A percentile compares a stretch with the other conserved stretches of the same genome.
These are phyloP conservation scores for Hortaea werneckii DNA, from an alignment of 2,329 filamentous ascomycete species.

Conservation along the genomic window DNA sequence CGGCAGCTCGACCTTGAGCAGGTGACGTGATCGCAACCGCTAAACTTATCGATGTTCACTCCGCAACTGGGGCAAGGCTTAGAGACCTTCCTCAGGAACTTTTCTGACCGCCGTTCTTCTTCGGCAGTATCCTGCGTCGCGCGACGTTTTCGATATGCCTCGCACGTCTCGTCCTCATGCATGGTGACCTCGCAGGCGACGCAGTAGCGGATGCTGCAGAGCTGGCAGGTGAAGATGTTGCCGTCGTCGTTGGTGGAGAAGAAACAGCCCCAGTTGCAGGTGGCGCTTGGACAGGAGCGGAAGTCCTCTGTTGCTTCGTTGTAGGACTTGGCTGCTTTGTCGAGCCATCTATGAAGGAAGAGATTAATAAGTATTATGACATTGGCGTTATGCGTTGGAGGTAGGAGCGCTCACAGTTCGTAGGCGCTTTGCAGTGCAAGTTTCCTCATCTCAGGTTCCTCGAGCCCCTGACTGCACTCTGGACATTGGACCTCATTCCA, in stretches of 20 bases:
- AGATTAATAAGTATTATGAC: too few relatives aligned
- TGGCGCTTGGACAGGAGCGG: constrained; percentile 3
- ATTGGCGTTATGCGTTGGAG: too few relatives aligned
- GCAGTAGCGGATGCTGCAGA: constrained; percentile 12
- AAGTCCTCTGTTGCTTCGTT: constrained; percentile 2
- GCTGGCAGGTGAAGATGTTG: constrained; percentile 14
- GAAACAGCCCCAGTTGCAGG: constrained; percentile 10
- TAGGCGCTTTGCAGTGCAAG: constrained; percentile 4
- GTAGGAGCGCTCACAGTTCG: background rate
- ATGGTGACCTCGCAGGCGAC: constrained; percentile 11
- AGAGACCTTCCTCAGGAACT: constrained; percentile 3
- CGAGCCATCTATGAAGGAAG: constrained; percentile 6
- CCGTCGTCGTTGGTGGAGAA: constrained; percentile 8
- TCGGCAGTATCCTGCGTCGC: background rate
- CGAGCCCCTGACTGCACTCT: constrained; percentile 9
- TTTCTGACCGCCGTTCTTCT: constrained; percentile 2
- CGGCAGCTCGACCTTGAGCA: constrained; percentile 6
- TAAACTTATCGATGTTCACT: constrained; percentile 10
- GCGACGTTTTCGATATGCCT: constrained; percentile 4
- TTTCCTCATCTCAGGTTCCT: constrained; percentile 6
- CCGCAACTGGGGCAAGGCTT: constrained; percentile 11
- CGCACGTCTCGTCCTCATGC: constrained; percentile 15
- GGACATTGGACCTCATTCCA: constrained; percentile 8
- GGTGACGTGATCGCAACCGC: constrained; percentile 15
- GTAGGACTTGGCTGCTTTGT: constrained; percentile 5